phyloP scores from a whole-genome alignment of 2,329 filamentous ascomycete species.

The Venturia pyrina region DNA sequence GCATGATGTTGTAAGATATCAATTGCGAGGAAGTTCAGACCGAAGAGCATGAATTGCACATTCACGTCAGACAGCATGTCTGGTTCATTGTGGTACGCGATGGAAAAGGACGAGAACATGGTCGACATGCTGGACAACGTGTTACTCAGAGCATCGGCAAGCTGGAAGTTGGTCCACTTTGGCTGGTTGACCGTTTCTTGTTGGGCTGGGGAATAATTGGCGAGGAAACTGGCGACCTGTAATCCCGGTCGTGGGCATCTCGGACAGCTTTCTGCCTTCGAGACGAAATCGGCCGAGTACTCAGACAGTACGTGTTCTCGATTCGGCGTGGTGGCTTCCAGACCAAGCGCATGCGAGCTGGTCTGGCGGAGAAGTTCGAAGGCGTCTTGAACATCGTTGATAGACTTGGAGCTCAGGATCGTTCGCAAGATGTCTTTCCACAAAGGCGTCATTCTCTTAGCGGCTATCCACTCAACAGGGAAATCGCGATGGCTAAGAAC shows the following conservation, averaged over 20 bases:
- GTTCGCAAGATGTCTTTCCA: conserved; percentile 5
- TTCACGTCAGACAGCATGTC: not conserved
- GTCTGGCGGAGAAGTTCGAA: not conserved
- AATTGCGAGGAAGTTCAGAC: not conserved
- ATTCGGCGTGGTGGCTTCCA: not conserved
- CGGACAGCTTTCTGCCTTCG: not conserved
- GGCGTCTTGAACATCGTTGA: not conserved
- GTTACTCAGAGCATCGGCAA: conserved; percentile 2
- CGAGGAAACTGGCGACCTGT: not conserved
- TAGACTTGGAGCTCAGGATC: not conserved
- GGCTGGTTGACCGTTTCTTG: not conserved
- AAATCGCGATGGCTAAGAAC: not conserved
- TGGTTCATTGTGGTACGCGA: not conserved
- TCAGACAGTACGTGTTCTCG: not conserved
- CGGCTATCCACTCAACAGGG: conserved; percentile 7
- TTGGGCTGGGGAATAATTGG: not conserved
- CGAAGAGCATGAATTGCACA: not conserved
- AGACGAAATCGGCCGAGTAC: not conserved
- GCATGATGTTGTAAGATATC: conserved; percentile 4
- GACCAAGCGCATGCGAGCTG: not conserved
- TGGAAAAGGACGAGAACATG: conserved; percentile 8
- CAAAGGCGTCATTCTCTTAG: not conserved
- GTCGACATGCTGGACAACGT: conserved; percentile 8
- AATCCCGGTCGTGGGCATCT: conserved; percentile 3
- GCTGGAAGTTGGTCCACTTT: not conserved